Base-by-base conservation (phyloP, 805 yeast species). In the Pichia exigua region DNA sequence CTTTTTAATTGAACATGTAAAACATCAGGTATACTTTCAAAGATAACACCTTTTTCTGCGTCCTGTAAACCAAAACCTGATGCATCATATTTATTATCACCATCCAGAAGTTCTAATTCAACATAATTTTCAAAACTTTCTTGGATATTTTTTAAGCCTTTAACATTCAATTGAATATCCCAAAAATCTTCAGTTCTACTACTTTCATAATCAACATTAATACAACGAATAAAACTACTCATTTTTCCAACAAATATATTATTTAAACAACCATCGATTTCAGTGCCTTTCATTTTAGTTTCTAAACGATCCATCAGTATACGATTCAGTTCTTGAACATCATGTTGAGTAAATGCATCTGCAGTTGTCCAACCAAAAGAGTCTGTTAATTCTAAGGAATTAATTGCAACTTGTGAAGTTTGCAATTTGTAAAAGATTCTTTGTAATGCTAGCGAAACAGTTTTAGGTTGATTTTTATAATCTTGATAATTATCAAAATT, bases 321-420 rank as follows among this genome's bases (percentile, higher is more conserved):
- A 60, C 99, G 82, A 65, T 91, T 90, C 65, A 94, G 74, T 67
- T 94, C 99, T 66, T 94, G 99, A 17, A 94, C 97, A 65, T 94
- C 99, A 68, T 94, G 98, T 69, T 94, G 99, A 2, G 95, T 87
- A 67, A 94, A 94, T 0, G 97, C 96, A 59, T 94, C 99, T 7
- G 85, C 83, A 11, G 87, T 78, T 64, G 90, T 96, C 99, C 99
- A 94, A 10, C 99, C 99, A 74, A 94, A 94, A 0, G 97, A 84
- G 53, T 81, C 79, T 0, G 99, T 94, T 49, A 94, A 74, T 63
- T 88, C 96, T 55, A 79, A 65, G 0, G 99, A 94, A 53, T 87
- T 92, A 5, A 92, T 80, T 0, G 97, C 87, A 21, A 79, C 80
- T 12, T 75, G 71, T 0, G 96, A 84, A 3, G 83, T 82, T 59